Evolutionary conservation across 1,284 basidiomycete species (phyloP).

Genomic region (Golubevia pallescens): DNA sequence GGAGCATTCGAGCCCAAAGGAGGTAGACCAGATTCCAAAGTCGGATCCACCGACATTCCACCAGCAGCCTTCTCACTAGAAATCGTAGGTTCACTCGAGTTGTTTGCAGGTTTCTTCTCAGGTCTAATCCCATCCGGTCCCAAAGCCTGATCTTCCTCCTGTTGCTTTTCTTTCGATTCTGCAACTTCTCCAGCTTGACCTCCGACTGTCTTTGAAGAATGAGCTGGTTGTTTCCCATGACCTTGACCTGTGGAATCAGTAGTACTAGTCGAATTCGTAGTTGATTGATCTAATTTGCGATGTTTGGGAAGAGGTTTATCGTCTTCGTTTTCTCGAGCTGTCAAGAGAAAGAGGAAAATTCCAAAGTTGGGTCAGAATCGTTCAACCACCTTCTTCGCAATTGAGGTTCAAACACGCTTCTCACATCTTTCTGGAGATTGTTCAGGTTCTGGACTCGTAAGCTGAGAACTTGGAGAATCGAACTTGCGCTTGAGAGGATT

Average conservation of each 20-base stretch:
- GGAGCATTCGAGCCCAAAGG: not conserved
- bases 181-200: slow-evolving; percentile 8
- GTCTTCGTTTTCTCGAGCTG: slow-evolving; percentile 5
- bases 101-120: slow-evolving; percentile 4
- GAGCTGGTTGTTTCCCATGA: slow-evolving; percentile 17
- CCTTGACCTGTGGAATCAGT: slow-evolving; percentile 8
- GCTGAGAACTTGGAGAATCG: no score
- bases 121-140: slow-evolving; percentile 21
- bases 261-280: slow-evolving; percentile 6
- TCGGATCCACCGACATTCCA: slow-evolving; percentile 5
- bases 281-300: not conserved
- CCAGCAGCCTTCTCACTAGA: slow-evolving; percentile 12
- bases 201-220: slow-evolving; percentile 12
- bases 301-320: slow-evolving; percentile 4
- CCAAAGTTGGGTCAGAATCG: not conserved
- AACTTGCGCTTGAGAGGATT: no score
- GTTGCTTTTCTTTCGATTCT: not conserved
- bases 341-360: slow-evolving; percentile 1
- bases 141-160: slow-evolving; percentile 4
- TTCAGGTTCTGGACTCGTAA: not conserved
- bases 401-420: not conserved
- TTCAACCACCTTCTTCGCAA: slow-evolving; percentile 5
- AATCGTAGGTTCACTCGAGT: not conserved
- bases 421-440: not conserved
- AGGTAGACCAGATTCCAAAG: slow-evolving; percentile 14